Conservation (phyloP, 768 basidiomycete genomes). For the Psilocybe sp. region DNA sequence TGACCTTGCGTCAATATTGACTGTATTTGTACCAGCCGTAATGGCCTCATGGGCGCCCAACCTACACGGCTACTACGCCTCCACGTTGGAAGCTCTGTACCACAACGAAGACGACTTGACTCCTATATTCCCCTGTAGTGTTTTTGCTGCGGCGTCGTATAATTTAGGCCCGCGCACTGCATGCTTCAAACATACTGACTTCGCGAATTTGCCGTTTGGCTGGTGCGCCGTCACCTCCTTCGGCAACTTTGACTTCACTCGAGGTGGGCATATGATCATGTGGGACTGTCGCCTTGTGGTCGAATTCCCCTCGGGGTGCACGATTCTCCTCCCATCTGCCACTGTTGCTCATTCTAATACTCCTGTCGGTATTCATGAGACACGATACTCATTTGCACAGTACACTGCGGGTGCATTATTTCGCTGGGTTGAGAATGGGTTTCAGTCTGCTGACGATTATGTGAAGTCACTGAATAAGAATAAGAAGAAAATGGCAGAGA, state of each 20-base stretch:
- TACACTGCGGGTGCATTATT: slow-evolving; percentile 7
- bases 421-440: slow-evolving; percentile 5
- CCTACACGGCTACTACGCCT: no score
- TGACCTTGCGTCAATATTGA: no score
- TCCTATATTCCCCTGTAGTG: background rate
- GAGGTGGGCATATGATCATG: slow-evolving; percentile 10
- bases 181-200: slow-evolving; percentile 2
- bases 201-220: background rate
- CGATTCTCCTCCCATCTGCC: slow-evolving; percentile 7
- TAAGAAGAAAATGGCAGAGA: no score
- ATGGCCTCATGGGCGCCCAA: no score
- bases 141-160: background rate
- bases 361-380: background rate
- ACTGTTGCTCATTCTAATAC: slow-evolving; percentile 5
- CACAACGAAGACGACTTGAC: background rate
- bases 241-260: slow-evolving; percentile 5
- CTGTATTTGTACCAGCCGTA: no score
- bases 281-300: slow-evolving; percentile 12
- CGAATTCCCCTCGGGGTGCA: slow-evolving; percentile 7
- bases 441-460: no score
- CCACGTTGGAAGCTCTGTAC: background rate
- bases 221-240: slow-evolving; percentile 1
- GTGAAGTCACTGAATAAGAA: no score
- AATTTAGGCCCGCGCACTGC: slow-evolving; percentile 6
- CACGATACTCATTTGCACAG: slow-evolving; percentile 3